Base-by-base conservation (phyloP, 768 basidiomycete genomes). In the Chiua virens region DNA sequence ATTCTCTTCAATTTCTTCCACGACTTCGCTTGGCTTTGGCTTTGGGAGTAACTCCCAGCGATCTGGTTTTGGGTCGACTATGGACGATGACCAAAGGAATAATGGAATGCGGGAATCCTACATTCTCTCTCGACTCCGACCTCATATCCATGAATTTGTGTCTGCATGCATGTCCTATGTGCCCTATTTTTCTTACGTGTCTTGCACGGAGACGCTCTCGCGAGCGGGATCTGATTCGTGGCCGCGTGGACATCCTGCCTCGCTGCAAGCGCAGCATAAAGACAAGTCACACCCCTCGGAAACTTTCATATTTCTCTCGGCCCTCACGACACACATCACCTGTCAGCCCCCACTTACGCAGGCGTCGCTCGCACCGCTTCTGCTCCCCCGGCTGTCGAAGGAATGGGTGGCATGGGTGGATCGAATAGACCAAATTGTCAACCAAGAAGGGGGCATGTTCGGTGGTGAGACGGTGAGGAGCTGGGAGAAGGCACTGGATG, bases 381-480 rank as follows among this genome's bases (percentile, higher is more conserved):
- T 92, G 10, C 73, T 86, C 42, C 80, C 84, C 2, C 83, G 88
- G 10, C 68, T 93, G 23, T 59, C 75, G 8, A 77, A 84, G 45
- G 90, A 93, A 64, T 92, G 91, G 90, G 78, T 73, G 45, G 82
- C 81, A 14, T 93, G 90, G 90, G 74, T 90, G 18, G 75, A 81
- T 35, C 77, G 77, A 42, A 76, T 93, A 27, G 87, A 91, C 57
- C 72, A 79, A 9, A 70, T 80, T 15, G 86, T 89, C 5, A 93
- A 92, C 61, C 73, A 69, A 14, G 75, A 86, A 54, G 87, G 82
- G 6, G 83, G 87, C 6, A 89, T 93, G 89, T 91, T 91, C 64
- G 82, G 87, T 3, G 76, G 74, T 32, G 89, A 91, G 53, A 79
- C 78, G 9, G 88, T 85, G 37, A 69, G 75, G 56, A 72, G 70